Base-by-base conservation (phyloP, 2,329 filamentous ascomycete genomes). In the Pseudogymnoascus sp. region DNA sequence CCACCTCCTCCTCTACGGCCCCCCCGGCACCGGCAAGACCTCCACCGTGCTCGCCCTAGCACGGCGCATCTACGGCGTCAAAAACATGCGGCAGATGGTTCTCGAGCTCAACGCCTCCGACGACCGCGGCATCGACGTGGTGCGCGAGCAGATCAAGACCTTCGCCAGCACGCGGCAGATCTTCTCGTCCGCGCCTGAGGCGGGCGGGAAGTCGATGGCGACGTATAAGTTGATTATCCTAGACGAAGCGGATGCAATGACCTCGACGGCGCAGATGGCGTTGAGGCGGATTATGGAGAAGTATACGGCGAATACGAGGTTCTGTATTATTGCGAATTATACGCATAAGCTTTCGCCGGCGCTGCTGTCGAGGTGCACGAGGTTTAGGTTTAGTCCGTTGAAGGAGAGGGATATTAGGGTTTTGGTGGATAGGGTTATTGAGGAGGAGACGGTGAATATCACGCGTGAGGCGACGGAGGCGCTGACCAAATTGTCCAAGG, bases 181-280 rank as follows among this genome's bases (percentile, higher is more conserved):
- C 71, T 99, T 99, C 79, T 81, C 78, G 12, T 78, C 83, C 73
- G 85, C 84, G n/a, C 80, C 83, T 45, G 80, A 80, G 76, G 65
- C 74, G 21, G 71, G 77, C 34, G 74, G 76, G 11, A 76, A 78
- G 5, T 77, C 77, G 4, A 77, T 93, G 26, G 91, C 90, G 0
- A 84, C 84, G 3, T 99, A 89, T 81, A 99, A 99, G 79, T 86
- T 99, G 69, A 97, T 99, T 73, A 91, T 99, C 63, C 85, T 99
- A 4, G 95, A 99, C 75, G 95, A 99, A 79, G 95, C 95, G n/a
- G 95, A 99, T 75, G 95, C 95, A 62, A 99, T 99, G 95, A 99
- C 95, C n/a, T 89, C 91, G 62, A 96, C 93, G 0, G 95, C 95
- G 5, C 95, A 99, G 77, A 99, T 99, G 93, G 95, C 95, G 0